Evolutionary conservation across 202 grass and related monocot species (phyloP).

Genomic region (Hordeum pubiflorum): DNA sequence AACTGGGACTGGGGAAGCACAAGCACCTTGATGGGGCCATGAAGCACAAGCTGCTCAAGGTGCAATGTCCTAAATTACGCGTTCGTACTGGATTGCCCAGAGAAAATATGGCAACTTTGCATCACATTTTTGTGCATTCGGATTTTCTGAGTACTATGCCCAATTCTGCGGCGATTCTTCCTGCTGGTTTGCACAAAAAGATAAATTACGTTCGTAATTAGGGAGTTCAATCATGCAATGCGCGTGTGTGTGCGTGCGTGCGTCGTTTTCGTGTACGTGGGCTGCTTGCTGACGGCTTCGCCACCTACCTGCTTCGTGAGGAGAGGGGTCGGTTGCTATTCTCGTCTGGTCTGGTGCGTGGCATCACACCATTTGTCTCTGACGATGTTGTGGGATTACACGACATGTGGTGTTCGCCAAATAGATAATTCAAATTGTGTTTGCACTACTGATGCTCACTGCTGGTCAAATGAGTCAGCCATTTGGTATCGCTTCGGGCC

Average conservation of each 20-base stretch:
- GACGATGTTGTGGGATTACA: neutral
- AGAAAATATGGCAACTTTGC: neutral
- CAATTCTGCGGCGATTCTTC: neutral
- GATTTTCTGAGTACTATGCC: neutral
- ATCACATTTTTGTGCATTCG: neutral
- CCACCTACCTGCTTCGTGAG: neutral
- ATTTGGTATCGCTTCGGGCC: neutral
- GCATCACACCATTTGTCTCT: neutral
- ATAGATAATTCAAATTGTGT: neutral
- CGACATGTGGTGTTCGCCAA: neutral
- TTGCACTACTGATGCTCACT: neutral
- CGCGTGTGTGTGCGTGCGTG: neutral
- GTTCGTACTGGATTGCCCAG: neutral
- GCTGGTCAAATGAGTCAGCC: neutral
- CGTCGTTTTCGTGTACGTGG: neutral
- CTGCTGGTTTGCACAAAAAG: neutral
- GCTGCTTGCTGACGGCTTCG: neutral
- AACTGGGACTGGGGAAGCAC: conserved; percentile 27
- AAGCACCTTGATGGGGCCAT: conserved; percentile 28
- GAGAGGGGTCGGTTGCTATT: neutral
- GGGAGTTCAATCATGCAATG: conserved; percentile 3
- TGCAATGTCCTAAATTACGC: neutral
- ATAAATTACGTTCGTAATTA: neutral
- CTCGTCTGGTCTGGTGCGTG: neutral
- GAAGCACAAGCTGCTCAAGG: conserved; percentile 36